These are phyloP conservation scores for Nicotiana attenuata DNA, from an alignment of 257 asterid genomes.

Conservation along the genomic window DNA sequence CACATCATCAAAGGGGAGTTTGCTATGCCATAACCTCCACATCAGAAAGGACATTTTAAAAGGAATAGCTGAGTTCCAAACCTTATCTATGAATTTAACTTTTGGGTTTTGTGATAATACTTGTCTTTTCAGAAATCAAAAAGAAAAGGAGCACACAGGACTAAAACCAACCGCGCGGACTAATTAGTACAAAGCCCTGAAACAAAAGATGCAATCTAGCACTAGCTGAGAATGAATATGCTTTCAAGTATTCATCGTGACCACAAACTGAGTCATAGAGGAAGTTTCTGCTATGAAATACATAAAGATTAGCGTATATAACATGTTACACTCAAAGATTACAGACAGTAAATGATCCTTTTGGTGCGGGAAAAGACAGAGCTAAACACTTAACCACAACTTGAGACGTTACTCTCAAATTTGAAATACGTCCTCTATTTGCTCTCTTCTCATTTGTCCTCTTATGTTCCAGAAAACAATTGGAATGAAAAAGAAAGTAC, in stretches of 20 bases:
- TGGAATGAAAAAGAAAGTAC: neutral
- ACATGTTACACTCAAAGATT: constrained; percentile 19
- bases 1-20: no score
- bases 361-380: neutral
- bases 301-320: constrained; percentile 10
- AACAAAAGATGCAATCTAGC: neutral
- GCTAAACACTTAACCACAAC: neutral
- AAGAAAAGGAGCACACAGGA: neutral
- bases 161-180: neutral
- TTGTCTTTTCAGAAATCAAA: neutral
- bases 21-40: no score
- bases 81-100: no score
- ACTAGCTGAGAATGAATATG: neutral
- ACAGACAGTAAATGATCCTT: constrained; percentile 13
- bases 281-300: neutral
- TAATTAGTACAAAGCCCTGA: neutral
- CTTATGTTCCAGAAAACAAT: neutral
- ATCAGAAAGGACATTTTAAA: no score
- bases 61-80: no score
- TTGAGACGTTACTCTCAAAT: neutral
- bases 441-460: constrained; percentile 8
- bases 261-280: neutral
- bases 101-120: neutral
- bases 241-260: neutral
- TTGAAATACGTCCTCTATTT: constrained; percentile 22